Evolutionary conservation across 179 eudicot species (phyloP).

Genomic region (Actinidia chinensis): DNA sequence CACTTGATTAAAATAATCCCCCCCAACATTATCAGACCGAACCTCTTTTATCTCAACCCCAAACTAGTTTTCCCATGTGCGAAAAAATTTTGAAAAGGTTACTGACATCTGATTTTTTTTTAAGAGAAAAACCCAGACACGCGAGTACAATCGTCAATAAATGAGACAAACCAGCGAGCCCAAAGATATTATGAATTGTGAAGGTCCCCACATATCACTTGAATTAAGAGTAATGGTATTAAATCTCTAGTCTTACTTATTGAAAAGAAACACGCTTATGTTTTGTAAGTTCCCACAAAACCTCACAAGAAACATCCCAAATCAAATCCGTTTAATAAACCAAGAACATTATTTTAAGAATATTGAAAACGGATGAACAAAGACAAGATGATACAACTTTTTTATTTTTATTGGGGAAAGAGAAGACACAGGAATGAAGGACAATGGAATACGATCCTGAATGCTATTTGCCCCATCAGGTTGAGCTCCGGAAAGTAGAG

Average conservation of each 20-base stretch:
- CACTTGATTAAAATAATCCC: too few species aligned
- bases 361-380: background rate
- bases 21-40: background rate
- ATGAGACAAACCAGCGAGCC: background rate
- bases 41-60: background rate
- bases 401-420: background rate
- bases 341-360: background rate
- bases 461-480: background rate
- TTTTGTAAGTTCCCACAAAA: background rate
- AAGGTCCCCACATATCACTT: too few species aligned
- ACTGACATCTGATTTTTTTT: background rate
- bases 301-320: background rate
- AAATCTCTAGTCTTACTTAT: background rate
- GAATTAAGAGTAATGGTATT: too few species aligned
- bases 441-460: background rate
- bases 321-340: background rate
- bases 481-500: too few species aligned
- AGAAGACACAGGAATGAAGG: background rate
- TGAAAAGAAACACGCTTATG: background rate
- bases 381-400: background rate
- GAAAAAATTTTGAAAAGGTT: too few species aligned
- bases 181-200: background rate
- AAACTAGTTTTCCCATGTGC: too few species aligned
- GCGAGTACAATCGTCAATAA: background rate
- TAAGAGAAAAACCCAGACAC: background rate